These are phyloP conservation scores for Millerozyma acaciae DNA, from an alignment of 805 yeast species.

Conservation along the genomic window DNA sequence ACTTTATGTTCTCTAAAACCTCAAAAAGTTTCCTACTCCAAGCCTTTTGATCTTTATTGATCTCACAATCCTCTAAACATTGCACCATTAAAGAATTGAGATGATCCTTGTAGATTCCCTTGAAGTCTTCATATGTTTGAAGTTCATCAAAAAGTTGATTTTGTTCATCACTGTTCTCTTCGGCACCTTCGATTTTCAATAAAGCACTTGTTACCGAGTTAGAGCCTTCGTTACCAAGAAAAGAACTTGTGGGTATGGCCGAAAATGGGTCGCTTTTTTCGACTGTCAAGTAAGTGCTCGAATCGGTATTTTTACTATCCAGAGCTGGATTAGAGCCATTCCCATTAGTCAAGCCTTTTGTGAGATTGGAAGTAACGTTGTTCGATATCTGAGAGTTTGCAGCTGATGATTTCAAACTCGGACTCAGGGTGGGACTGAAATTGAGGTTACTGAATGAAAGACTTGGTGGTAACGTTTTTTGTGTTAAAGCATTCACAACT, in stretches of 20 bases:
- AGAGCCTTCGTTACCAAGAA: too few relatives aligned
- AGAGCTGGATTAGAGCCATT: too few relatives aligned
- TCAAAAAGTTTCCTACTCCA: slow-evolving; percentile 59
- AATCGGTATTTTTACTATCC: too few relatives aligned
- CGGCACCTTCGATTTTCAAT: too few relatives aligned
- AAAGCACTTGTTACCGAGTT: too few relatives aligned
- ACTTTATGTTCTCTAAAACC: slow-evolving; percentile 52
- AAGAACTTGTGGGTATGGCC: too few relatives aligned
- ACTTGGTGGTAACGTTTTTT: slow-evolving; percentile 17
- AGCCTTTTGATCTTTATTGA: slow-evolving; percentile 38
- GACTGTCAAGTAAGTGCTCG: too few relatives aligned
- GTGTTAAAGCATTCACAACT: slow-evolving; percentile 24
- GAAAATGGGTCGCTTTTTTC: too few relatives aligned
- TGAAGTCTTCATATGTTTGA: too few relatives aligned
- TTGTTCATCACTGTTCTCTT: too few relatives aligned
- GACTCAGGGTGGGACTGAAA: slow-evolving; percentile 12
- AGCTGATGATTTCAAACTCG: slow-evolving; percentile 20
- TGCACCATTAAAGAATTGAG: slow-evolving; percentile 54
- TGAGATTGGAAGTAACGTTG: slow-evolving; percentile 5
- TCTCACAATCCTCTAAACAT: slow-evolving; percentile 56
- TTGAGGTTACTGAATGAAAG: slow-evolving; percentile 13
- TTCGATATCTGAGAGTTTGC: slow-evolving; percentile 4
- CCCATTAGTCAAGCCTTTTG: slow-evolving; percentile 5
- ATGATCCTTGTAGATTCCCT: slow-evolving; percentile 31
- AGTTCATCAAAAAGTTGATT: too few relatives aligned